Evolutionary conservation across 306 rosid species (phyloP).

Genomic region (Quercus glauca): DNA sequence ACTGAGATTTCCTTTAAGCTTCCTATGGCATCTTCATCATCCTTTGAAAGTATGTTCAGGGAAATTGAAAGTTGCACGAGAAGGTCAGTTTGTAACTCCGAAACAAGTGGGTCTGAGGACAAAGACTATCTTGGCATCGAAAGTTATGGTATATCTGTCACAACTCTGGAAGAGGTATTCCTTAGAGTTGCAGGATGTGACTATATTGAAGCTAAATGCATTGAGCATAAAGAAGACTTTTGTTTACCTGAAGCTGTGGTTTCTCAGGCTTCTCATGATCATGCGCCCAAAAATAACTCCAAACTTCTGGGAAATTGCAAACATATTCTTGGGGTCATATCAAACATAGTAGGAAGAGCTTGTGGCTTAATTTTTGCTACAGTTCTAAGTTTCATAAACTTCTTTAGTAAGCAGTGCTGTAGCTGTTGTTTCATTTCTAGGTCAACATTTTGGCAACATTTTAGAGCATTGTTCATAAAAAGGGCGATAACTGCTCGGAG

Average conservation of each 20-base stretch:
- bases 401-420: constrained; percentile 55
- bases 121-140: constrained; percentile 70
- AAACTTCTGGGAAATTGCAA: constrained; percentile 51
- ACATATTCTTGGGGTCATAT: constrained; percentile 51
- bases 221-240: constrained; percentile 38
- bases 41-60: constrained; percentile 85
- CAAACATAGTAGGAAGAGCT: constrained; percentile 54
- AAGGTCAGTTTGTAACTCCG: constrained; percentile 37
- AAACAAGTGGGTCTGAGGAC: constrained; percentile 33
- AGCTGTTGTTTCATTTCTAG: constrained; percentile 68
- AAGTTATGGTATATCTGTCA: constrained; percentile 95
- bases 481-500: constrained; percentile 90
- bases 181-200: constrained; percentile 90
- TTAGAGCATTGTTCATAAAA: constrained; percentile 77
- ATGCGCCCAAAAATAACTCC: constrained; percentile 31
- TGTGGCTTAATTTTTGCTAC: constrained; percentile 55
- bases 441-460: constrained; percentile 87
- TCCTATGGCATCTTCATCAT: constrained; percentile 83
- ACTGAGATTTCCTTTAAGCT: constrained; percentile 98
- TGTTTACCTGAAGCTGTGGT: constrained; percentile 35
- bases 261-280: constrained; percentile 49
- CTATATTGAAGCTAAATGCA: constrained; percentile 53
- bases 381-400: constrained; percentile 53
- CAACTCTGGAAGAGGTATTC: constrained; percentile 97
- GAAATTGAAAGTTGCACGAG: constrained; percentile 91